Conservation (phyloP, 1,139 yeast species). For the Protomyces inouyei region DNA sequence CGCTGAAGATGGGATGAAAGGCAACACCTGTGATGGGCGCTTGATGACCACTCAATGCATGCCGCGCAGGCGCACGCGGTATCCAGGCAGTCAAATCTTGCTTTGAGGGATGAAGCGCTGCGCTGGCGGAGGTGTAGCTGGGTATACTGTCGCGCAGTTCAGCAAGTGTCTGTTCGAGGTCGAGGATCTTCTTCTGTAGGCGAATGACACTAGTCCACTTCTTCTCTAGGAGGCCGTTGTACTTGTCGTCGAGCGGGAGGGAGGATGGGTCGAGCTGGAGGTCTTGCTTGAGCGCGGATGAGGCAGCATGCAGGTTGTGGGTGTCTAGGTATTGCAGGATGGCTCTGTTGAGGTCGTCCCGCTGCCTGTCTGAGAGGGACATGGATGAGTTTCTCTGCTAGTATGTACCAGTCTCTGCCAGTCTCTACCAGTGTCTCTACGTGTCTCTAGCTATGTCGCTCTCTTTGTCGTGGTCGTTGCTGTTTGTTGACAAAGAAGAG, state of each 20-base stretch:
- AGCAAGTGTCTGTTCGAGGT: conserved; percentile 17
- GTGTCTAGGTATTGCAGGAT: conserved; percentile 11
- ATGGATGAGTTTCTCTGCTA: not conserved
- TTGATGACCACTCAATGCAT: conserved; percentile 52
- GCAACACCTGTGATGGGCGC: conserved; percentile 60
- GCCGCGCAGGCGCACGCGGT: conserved; percentile 51
- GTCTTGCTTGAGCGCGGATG: conserved; percentile 10
- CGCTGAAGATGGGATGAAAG: conserved; percentile 69
- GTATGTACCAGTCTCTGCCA: not conserved
- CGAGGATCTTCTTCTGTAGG: conserved; percentile 60
- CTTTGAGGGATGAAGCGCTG: conserved; percentile 8
- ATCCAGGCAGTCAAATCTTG: conserved; percentile 54
- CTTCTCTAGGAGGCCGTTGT: conserved; percentile 53
- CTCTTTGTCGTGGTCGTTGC: not conserved
- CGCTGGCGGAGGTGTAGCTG: conserved; percentile 24
- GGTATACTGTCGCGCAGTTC: conserved; percentile 11
- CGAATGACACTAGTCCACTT: conserved; percentile 87
- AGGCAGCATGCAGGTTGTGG: conserved; percentile 4
- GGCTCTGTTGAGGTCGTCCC: conserved; percentile 20
- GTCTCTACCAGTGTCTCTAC: not conserved
- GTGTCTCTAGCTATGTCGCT: not conserved
- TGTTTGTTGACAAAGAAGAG: not conserved
- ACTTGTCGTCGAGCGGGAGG: not conserved
- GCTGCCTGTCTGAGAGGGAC: conserved; percentile 18
- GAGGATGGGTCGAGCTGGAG: not conserved